Conservation (phyloP, 2,329 filamentous ascomycete species). For the Hortaea sp. region DNA sequence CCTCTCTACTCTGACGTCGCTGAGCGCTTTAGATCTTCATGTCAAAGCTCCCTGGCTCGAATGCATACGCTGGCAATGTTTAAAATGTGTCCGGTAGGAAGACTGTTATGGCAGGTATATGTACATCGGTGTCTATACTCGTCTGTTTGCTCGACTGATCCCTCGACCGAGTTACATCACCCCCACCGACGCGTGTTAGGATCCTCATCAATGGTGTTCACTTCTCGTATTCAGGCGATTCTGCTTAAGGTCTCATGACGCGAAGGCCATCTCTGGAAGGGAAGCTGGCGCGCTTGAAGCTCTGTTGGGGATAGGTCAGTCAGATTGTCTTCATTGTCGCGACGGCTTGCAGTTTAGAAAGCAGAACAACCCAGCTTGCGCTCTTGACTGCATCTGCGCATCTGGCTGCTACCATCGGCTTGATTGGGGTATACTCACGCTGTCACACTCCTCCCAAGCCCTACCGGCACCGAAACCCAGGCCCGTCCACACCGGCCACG, state of each 20-base stretch:
- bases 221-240: neutral
- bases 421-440: conserved; percentile 31
- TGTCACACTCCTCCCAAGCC: conserved; percentile 98
- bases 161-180: neutral
- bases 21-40: too few species aligned
- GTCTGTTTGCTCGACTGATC: neutral
- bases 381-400: neutral
- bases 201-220: neutral
- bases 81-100: too few species aligned
- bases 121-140: neutral
- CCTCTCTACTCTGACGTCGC: too few species aligned
- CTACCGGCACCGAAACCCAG: conserved; percentile 91
- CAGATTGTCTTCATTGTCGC: neutral
- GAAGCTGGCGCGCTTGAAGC: conserved; percentile 41
- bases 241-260: conserved; percentile 32
- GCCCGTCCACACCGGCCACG: conserved; percentile 93
- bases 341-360: neutral
- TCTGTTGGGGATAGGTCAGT: conserved; percentile 23
- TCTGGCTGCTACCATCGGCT: neutral
- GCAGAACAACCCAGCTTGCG: neutral
- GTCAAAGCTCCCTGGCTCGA: too few species aligned
- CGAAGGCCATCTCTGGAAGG: conserved; percentile 40
- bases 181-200: neutral
- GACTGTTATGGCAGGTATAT: neutral
- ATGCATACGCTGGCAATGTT: too few species aligned